Conservation (phyloP, 2,329 filamentous ascomycete genomes). For the Fusarium sp. region DNA sequence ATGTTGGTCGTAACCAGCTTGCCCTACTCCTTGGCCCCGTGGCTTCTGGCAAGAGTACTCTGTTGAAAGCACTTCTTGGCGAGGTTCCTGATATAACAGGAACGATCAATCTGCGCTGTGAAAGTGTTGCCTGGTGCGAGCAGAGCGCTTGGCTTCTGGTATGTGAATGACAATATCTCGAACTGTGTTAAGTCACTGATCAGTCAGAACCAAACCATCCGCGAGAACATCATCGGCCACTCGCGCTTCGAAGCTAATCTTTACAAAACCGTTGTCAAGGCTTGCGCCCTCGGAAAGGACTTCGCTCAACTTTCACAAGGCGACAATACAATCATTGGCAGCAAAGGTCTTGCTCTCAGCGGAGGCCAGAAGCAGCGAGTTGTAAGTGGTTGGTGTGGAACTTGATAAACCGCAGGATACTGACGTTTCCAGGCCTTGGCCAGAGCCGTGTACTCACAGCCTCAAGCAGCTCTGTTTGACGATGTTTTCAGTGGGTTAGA, state of each 20-base stretch:
- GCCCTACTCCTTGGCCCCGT: constrained; percentile 61
- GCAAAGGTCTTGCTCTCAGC: constrained; percentile 62
- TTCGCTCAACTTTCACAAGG: constrained; percentile 53
- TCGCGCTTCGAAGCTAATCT: constrained; percentile 46
- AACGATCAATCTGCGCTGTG: constrained; percentile 23
- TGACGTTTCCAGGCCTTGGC: constrained; percentile 54
- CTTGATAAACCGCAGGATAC: not conserved
- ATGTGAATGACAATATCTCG: not conserved
- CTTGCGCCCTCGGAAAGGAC: constrained; percentile 55
- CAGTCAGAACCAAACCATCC: constrained; percentile 52
- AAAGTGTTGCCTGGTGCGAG: constrained; percentile 52
- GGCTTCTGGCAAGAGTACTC: constrained; percentile 62
- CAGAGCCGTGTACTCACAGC: constrained; percentile 56
- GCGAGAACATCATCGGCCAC: constrained; percentile 55
- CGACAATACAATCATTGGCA: constrained; percentile 60
- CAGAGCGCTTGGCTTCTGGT: constrained; percentile 56
- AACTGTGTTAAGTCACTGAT: not conserved
- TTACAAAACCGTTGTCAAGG: constrained; percentile 48
- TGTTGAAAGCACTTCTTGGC: constrained; percentile 59
- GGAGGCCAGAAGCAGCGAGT: constrained; percentile 64
- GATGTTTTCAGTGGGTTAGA: constrained; percentile 59
- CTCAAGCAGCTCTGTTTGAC: constrained; percentile 54
- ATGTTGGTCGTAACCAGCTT: constrained; percentile 51
- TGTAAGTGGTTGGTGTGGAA: constrained; percentile 39
- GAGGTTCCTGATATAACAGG: constrained; percentile 49